Evolutionary conservation across 192 early-diverging fungal genomes (phyloP), one percentile per base, ranked within the genome.

Genomic region (Coemansia sp.): DNA sequence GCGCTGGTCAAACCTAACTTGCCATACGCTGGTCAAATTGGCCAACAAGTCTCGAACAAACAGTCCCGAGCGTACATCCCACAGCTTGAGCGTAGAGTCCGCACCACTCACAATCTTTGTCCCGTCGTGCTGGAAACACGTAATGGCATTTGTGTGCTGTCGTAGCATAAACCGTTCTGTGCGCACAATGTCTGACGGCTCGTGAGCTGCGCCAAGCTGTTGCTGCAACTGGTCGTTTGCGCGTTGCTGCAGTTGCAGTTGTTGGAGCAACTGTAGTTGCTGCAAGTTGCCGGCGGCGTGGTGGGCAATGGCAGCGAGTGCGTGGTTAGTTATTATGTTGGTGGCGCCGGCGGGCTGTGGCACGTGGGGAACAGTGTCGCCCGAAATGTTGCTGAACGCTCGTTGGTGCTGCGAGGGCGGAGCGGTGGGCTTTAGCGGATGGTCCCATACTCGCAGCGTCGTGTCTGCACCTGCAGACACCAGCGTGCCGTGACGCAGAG

Each of bases 111-210:
- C 93, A 17, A 98, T 90, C 51, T 97, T 96, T 29, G 86, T 82
- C 10, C 85, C 86, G 70, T 99, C 97, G 71, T 97, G 93, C 71
- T 99, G 96, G 81, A 99, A 97, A 65, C 96, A 98, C 2, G 97
- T 99, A 50, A 99, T 99, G 8, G 97, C 95, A 3, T 64, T 74
- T 3, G 71, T 60, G 39, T 84, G 27, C 85, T 91, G 29, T 69
- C 68, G 68, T 93, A 95, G n/a, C 84, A 80, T 62, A 21, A 49
- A 49, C 2, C 94, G 39, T 83, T 89, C 59, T 88, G 85, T 47
- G 85, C 79, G 83, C 7, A 80, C 41, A 23, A 80, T 38, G n/a
- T 47, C 48, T 5, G 54, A 27, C 3, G 21, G 27, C 22, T 21
- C 39, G 14, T 45, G 22, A 11, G 58, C 6, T 9, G 27, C 60